Percentiles rank a stretch among this genome's conserved stretches.
phyloP scores from a whole-genome alignment of 768 basidiomycete species.

The Suillus sp. region DNA sequence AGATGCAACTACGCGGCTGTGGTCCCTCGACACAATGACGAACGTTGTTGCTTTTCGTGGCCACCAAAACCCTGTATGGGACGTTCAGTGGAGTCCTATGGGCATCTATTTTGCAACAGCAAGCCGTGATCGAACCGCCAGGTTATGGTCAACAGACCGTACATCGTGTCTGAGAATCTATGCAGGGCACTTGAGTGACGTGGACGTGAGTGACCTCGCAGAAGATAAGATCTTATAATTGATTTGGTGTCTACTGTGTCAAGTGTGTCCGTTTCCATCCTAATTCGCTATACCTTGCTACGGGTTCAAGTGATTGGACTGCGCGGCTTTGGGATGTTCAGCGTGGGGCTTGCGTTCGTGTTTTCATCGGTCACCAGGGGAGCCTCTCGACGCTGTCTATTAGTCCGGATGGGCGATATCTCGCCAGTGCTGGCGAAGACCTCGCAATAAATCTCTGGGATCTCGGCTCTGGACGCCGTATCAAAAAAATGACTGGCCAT shows the following conservation, averaged over 20 bases:
- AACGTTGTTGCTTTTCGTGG: conserved; percentile 94
- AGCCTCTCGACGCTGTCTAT: conserved; percentile 83
- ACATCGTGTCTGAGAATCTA: conserved; percentile 86
- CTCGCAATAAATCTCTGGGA: conserved; percentile 96
- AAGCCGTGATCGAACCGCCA: conserved; percentile 90
- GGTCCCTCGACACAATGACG: conserved; percentile 94
- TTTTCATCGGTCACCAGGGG: conserved; percentile 95
- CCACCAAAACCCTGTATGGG: conserved; percentile 98
- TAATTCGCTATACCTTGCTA: conserved; percentile 95
- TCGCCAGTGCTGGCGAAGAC: conserved; percentile 93
- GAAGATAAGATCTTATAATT: background rate
- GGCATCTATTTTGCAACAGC: conserved; percentile 98
- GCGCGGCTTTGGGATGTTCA: conserved; percentile 99
- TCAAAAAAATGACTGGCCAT: conserved; percentile 97
- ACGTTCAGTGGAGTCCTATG: conserved; percentile 98
- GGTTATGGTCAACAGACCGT: conserved; percentile 95
- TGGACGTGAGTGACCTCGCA: conserved; percentile 70
- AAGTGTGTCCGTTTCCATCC: conserved; percentile 97
- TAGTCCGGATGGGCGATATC: conserved; percentile 91
- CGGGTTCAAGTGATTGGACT: conserved; percentile 95
- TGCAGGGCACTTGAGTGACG: conserved; percentile 95
- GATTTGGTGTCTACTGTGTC: conserved; percentile 8
- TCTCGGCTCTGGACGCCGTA: conserved; percentile 87
- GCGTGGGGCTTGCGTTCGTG: conserved; percentile 87
- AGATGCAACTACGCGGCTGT: conserved; percentile 87